A percentile compares a stretch with the other conserved stretches of the same genome.
These are phyloP conservation scores for Trypanosoma grayi DNA, from an alignment of 208 protist genomes.

Conservation along the genomic window DNA sequence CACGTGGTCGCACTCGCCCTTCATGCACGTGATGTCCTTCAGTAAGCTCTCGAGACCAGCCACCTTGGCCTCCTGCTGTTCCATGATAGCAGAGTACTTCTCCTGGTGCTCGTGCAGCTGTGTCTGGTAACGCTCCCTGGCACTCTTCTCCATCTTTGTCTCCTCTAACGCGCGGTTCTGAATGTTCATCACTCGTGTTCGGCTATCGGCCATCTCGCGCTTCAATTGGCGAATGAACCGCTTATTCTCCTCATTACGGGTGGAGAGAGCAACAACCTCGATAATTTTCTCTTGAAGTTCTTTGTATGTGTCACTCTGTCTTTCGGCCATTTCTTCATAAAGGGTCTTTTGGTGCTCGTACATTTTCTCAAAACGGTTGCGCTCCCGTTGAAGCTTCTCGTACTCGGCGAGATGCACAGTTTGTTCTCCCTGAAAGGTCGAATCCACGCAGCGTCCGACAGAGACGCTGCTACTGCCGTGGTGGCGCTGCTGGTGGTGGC, in stretches of 20 bases:
- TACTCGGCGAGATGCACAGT: constrained; percentile 50
- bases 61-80: constrained; percentile 63
- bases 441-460: neutral
- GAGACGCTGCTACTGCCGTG: neutral
- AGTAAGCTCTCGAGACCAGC: constrained; percentile 71
- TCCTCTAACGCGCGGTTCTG: constrained; percentile 78
- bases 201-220: constrained; percentile 80
- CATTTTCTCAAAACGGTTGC: constrained; percentile 84
- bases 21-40: constrained; percentile 68
- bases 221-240: constrained; percentile 89
- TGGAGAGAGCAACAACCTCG: constrained; percentile 83
- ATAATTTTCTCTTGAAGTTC: constrained; percentile 85
- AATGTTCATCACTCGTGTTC: constrained; percentile 75
- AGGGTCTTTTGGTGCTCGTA: constrained; percentile 85
- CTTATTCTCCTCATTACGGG: constrained; percentile 88
- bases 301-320: constrained; percentile 67
- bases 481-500: constrained; percentile 18
- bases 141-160: constrained; percentile 41
- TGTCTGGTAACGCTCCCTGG: constrained; percentile 52
- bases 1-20: constrained; percentile 50
- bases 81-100: constrained; percentile 49
- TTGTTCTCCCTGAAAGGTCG: neutral
- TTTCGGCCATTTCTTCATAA: constrained; percentile 82
- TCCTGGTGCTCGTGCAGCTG: constrained; percentile 58
- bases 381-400: constrained; percentile 63